Evolutionary conservation across 139 green algal species (phyloP).

Genomic region (Chlorella sp.): DNA sequence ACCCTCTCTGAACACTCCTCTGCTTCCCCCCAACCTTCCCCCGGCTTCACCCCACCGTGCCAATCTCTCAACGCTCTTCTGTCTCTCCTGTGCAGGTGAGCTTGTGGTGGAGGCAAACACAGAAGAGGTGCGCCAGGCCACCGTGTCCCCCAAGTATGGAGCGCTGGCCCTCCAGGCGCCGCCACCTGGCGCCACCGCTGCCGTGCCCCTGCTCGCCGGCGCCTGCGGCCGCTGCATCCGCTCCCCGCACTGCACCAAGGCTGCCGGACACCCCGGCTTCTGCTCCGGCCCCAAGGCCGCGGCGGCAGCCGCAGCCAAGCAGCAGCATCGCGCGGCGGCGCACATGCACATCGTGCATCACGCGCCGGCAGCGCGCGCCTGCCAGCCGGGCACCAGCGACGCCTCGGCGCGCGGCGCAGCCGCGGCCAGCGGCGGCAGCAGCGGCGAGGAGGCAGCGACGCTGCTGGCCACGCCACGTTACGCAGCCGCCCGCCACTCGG

Average conservation of each 20-base stretch:
- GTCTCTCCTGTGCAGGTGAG: conserved; percentile 14
- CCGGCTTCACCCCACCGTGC: background rate
- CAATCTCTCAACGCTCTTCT: background rate
- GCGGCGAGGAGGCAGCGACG: conserved; percentile 24
- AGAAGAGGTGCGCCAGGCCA: conserved; percentile 45
- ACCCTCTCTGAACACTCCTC: too few species aligned
- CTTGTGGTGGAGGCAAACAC: conserved; percentile 70
- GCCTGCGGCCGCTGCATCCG: conserved; percentile 48
- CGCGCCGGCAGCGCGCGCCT: background rate
- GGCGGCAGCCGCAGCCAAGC: conserved; percentile 14
- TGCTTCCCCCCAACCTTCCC: background rate
- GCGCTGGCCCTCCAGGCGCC: conserved; percentile 31
- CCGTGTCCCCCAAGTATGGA: conserved; percentile 57
- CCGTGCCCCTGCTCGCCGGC: conserved; percentile 43
- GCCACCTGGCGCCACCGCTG: conserved; percentile 26
- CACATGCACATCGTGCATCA: background rate
- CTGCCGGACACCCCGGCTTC: conserved; percentile 62
- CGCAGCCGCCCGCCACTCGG: background rate
- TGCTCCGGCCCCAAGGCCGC: conserved; percentile 57
- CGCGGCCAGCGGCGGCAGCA: conserved; percentile 12
- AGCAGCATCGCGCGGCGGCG: background rate
- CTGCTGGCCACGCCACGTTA: background rate
- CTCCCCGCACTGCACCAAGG: conserved; percentile 63
- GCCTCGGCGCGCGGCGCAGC: background rate
- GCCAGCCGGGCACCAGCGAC: conserved; percentile 5